A percentile compares a stretch with the other conserved stretches of the same genome.
Conservation (phyloP, 2,329 filamentous ascomycete species). For the Fusarium redolens region DNA sequence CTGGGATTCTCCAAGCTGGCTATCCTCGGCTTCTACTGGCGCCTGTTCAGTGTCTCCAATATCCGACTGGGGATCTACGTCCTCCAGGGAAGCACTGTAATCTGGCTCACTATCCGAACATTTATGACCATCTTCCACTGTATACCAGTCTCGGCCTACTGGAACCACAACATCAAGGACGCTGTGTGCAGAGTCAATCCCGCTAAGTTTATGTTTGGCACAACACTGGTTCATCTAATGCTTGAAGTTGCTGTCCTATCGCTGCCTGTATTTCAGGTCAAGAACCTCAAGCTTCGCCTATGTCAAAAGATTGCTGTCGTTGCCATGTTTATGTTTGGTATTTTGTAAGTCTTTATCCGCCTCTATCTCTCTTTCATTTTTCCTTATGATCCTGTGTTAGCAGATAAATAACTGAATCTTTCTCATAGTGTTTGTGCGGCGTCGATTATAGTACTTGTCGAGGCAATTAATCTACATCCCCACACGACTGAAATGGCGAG, state of each 20-base stretch:
- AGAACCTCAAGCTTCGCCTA: slow-evolving; percentile 14
- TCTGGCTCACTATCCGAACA: slow-evolving; percentile 31
- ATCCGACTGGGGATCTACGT: slow-evolving; percentile 24
- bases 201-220: slow-evolving; percentile 30
- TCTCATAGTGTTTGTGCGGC: slow-evolving; percentile 15
- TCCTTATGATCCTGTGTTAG: not conserved
- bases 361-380: not conserved
- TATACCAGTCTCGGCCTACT: slow-evolving; percentile 20
- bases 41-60: slow-evolving; percentile 20
- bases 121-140: slow-evolving; percentile 34
- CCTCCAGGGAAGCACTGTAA: slow-evolving; percentile 19
- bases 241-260: slow-evolving; percentile 28
- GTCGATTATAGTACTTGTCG: slow-evolving; percentile 18
- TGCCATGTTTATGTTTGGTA: slow-evolving; percentile 36
- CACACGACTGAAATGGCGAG: slow-evolving; percentile 20
- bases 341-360: slow-evolving; percentile 12
- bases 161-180: slow-evolving; percentile 26
- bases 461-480: slow-evolving; percentile 15
- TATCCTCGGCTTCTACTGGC: slow-evolving; percentile 28
- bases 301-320: slow-evolving; percentile 30
- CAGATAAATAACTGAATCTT: not conserved
- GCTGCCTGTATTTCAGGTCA: slow-evolving; percentile 25
- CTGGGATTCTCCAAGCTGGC: slow-evolving; percentile 28
- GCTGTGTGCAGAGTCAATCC: slow-evolving; percentile 21
- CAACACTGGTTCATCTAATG: slow-evolving; percentile 26